Percentiles rank a stretch among this genome's conserved stretches.
These are phyloP conservation scores for Penicillium sp. DNA, from an alignment of 2,329 filamentous ascomycete species.

Conservation along the genomic window DNA sequence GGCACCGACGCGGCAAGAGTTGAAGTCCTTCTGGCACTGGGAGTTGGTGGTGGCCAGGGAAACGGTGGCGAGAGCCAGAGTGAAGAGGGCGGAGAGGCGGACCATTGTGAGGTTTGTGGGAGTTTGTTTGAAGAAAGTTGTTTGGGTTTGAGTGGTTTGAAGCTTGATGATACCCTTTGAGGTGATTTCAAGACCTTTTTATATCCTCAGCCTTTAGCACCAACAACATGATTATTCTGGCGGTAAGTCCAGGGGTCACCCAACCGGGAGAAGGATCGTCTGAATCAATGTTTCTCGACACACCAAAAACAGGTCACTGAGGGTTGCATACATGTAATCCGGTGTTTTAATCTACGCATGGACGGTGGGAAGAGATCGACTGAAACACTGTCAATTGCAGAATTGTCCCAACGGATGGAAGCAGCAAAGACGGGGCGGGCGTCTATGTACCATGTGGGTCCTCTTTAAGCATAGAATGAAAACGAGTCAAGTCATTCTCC, in stretches of 20 bases:
- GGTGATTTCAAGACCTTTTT: not conserved
- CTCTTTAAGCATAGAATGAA: too few relatives aligned
- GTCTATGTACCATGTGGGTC: too few relatives aligned
- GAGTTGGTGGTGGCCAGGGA: conserved; percentile 11
- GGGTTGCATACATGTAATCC: not conserved
- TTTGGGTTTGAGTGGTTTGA: not conserved
- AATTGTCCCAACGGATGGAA: too few relatives aligned
- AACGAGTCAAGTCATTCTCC: too few relatives aligned
- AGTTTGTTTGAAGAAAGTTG: not conserved
- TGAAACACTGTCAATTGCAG: not conserved
- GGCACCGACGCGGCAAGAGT: conserved; percentile 4
- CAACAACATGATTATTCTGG: not conserved
- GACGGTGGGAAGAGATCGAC: not conserved
- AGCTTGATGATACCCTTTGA: not conserved
- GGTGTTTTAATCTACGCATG: not conserved
- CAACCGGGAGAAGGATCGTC: conserved; percentile 7
- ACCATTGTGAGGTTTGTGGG: conserved; percentile 9
- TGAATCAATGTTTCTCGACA: conserved; percentile 7
- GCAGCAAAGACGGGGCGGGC: too few relatives aligned
- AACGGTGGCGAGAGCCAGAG: conserved; percentile 3
- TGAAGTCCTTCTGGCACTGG: conserved; percentile 12
- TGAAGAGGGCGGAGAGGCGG: conserved; percentile 9
- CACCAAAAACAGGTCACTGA: not conserved
- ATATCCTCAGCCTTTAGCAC: not conserved
- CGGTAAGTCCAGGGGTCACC: conserved; percentile 1